Evolutionary conservation across 78 protist genomes (phyloP).

Genomic region (Isochrysis galbana): DNA sequence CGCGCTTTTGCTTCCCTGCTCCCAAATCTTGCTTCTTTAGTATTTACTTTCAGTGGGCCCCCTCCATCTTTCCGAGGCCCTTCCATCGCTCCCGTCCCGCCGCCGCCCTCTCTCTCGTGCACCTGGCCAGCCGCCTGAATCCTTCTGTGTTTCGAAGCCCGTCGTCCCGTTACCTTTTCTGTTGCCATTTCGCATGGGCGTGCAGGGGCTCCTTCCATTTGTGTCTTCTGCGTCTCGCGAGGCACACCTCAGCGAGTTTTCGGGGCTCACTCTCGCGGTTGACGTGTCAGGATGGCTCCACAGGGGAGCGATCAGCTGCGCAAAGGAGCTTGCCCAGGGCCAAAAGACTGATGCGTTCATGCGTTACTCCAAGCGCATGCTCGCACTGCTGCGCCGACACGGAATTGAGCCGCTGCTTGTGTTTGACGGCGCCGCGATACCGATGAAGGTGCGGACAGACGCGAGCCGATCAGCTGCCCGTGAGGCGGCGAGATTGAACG

Average conservation of each 20-base stretch:
- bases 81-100: too few species aligned
- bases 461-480: constrained; percentile 14
- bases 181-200: too few species aligned
- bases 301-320: constrained; percentile 73
- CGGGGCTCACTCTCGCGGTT: constrained; percentile 75
- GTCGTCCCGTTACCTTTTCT: too few species aligned
- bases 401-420: constrained; percentile 80
- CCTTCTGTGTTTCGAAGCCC: too few species aligned
- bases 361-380: constrained; percentile 41
- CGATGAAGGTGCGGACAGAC: constrained; percentile 78
- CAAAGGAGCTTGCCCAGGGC: constrained; percentile 66
- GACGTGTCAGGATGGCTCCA: constrained; percentile 91
- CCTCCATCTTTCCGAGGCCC: too few species aligned
- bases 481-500: neutral
- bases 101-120: too few species aligned
- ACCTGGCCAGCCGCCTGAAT: too few species aligned
- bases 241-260: constrained; percentile 60
- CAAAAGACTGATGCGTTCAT: constrained; percentile 55
- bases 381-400: constrained; percentile 53
- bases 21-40: too few species aligned
- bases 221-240: constrained; percentile 49
- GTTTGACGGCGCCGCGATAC: constrained; percentile 86
- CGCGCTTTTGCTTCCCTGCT: too few species aligned
- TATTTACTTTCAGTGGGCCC: too few species aligned
- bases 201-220: constrained; percentile 69